Base-by-base conservation (phyloP, 1,284 basidiomycete species). In the Cryptococcus deneoformans region DNA sequence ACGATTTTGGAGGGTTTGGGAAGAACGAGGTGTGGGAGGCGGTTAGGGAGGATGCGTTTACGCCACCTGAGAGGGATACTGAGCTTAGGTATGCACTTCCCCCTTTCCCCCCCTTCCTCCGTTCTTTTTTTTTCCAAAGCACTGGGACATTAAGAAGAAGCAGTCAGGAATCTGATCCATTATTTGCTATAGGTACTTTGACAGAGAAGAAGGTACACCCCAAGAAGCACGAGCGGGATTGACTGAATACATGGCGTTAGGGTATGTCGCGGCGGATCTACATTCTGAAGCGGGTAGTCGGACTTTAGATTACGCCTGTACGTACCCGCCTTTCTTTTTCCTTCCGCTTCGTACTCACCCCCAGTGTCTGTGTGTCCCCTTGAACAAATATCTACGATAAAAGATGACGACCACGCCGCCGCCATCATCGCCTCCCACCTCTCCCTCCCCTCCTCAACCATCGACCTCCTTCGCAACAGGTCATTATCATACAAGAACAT, bases 201-300 rank as follows among this genome's bases (percentile, higher is more conserved):
- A 92, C 71, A 83, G 89, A 3, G 81, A 92, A 73, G 87, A 91
- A 84, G 80, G 84, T 54, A 89, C 90, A 0, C 87, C 87, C 35
- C 89, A 88, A 65, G 88, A 90, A 81, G 88, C 86, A 4, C 85
- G 88, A 16, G 90, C 89, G 0, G 89, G 89, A 0, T 76, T 92
- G 45, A 85, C 85, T 0, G 83, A 85, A 38, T 91, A 90, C 68
- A 78, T 77, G n/a, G 69, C 79, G 10, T 81, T 82, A 24, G 89
- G 89, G 6, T 92, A 85, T 82, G 89, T 92, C 0, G 89, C 88
- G 2, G 81, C 86, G 52, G 88, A 92, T 65, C 75, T 88, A 11
- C 89, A 90, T 73, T 87, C 87, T 2, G 89, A 90, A 69, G 83
- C 87, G 24, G 89, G 83, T 9, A 88, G 86, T 14, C 80, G 89